Percentiles rank a stretch among this genome's conserved stretches.
These are phyloP conservation scores for Trichophyton simii DNA, from an alignment of 2,329 filamentous ascomycete species.

Conservation along the genomic window DNA sequence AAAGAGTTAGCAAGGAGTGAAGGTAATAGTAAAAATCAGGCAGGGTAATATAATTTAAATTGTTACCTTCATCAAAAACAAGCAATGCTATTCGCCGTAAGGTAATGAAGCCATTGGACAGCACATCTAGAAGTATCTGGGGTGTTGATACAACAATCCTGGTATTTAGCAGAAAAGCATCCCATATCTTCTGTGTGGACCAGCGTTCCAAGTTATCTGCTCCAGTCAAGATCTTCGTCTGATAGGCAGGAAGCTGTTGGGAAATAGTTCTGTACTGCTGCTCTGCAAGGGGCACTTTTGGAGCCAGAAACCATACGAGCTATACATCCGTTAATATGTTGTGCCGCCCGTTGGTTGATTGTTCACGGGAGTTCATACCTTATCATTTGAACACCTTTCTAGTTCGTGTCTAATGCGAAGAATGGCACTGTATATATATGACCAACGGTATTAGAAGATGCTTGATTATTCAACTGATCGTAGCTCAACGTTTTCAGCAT, in stretches of 20 bases:
- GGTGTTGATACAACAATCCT: constrained; percentile 67
- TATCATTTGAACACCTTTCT: constrained; percentile 39
- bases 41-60: constrained; percentile 11
- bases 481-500: background rate
- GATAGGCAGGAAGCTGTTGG: constrained; percentile 45
- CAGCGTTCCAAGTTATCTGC: constrained; percentile 60
- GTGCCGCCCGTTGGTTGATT: background rate
- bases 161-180: constrained; percentile 49
- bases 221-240: constrained; percentile 53
- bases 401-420: constrained; percentile 55
- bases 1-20: constrained; percentile 23
- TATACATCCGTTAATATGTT: constrained; percentile 12
- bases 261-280: constrained; percentile 54
- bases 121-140: constrained; percentile 60
- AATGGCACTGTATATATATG: constrained; percentile 41
- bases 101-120: constrained; percentile 60
- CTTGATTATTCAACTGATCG: background rate
- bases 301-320: constrained; percentile 59
- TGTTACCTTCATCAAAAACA: constrained; percentile 68
- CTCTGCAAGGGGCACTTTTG: constrained; percentile 53
- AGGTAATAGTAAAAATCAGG: background rate
- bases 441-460: background rate
- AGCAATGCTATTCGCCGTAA: constrained; percentile 54
- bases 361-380: constrained; percentile 34
- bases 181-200: constrained; percentile 56